Evolutionary conservation across 306 rosid species (phyloP), one percentile per base, ranked within the genome.

Genomic region (Inga leiocalycina): DNA sequence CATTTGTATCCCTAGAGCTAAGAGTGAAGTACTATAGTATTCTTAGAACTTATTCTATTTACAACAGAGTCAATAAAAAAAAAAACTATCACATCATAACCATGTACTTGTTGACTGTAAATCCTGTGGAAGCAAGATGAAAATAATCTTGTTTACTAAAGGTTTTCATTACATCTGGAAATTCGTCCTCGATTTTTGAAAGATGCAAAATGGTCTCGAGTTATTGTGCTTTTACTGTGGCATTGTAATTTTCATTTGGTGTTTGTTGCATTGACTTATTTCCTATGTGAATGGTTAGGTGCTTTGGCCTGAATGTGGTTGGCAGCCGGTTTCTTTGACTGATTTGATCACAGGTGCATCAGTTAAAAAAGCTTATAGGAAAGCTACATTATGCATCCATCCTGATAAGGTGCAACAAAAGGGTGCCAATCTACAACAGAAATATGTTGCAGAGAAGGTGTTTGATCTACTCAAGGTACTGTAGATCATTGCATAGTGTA

Each of bases 381-480:
- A 94, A 88, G 98, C 99, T 56, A 96, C 97, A 57, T 85, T 96
- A 83, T 94, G 98, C 86, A 96, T 92, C 86, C 99, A 96, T 84
- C 99, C 99, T 3, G 99, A 96, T 89, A 96, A 94, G 87, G 99
- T 96, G 83, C 99, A 96, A 80, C 99, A 96, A 85, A 96, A 94
- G 81, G 99, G 99, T 71, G 99, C 99, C 65, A 96, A 80, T 82
- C 94, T 96, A 81, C 99, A 96, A 68, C 99, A 96, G 85, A 96
- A 96, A 83, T 96, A 92, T 88, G 62, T 96, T 74, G 97, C 99
- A 0, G 97, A 94, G 88, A 96, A 94, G 92, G 97, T 96, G 88
- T 96, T 96, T 67, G 99, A 96, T 84, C 92, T 96, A 79, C 91
- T 96, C 44, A 92, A 94, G 99, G 98, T 96, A 95, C 65, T 45